phyloP scores from a whole-genome alignment of 805 yeast species.

The Kuraishia borneana region DNA sequence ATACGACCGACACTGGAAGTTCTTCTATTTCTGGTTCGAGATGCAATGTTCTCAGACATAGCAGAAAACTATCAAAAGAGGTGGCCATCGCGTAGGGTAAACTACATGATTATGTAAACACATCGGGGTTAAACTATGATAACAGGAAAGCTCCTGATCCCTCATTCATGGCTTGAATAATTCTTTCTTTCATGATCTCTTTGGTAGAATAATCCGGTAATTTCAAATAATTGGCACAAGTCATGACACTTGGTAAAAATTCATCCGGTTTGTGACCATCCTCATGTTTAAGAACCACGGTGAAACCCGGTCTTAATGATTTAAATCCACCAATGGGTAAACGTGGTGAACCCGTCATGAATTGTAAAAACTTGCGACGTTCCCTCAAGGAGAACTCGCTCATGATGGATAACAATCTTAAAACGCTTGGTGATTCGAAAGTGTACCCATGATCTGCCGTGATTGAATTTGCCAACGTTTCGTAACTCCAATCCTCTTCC shows the following conservation, averaged over 20 bases:
- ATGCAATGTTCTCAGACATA: neutral
- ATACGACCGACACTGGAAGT: conserved; percentile 69
- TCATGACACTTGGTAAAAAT: conserved; percentile 94
- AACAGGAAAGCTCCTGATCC: conserved; percentile 83
- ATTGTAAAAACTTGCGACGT: conserved; percentile 68
- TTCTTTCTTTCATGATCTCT: conserved; percentile 44
- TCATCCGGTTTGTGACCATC: conserved; percentile 58
- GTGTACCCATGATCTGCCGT: conserved; percentile 88
- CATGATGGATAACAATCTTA: conserved; percentile 51
- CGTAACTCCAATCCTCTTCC: conserved; percentile 78
- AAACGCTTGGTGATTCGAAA: conserved; percentile 54
- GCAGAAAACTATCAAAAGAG: neutral
- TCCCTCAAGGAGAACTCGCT: conserved; percentile 39
- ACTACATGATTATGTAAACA: neutral
- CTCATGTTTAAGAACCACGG: conserved; percentile 80
- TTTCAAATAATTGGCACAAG: conserved; percentile 91
- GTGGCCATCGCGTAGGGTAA: neutral
- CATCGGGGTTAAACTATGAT: conserved; percentile 29
- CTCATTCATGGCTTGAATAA: conserved; percentile 67
- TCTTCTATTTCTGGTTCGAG: conserved; percentile 24
- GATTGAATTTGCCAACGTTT: conserved; percentile 46
- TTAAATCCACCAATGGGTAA: conserved; percentile 92
- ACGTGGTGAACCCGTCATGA: conserved; percentile 87
- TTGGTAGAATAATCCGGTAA: conserved; percentile 69
- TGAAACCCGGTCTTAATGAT: conserved; percentile 67